A percentile compares a stretch with the other conserved stretches of the same genome.
Conservation (phyloP, 2,329 filamentous ascomycete genomes). For the Alternaria longipes region DNA sequence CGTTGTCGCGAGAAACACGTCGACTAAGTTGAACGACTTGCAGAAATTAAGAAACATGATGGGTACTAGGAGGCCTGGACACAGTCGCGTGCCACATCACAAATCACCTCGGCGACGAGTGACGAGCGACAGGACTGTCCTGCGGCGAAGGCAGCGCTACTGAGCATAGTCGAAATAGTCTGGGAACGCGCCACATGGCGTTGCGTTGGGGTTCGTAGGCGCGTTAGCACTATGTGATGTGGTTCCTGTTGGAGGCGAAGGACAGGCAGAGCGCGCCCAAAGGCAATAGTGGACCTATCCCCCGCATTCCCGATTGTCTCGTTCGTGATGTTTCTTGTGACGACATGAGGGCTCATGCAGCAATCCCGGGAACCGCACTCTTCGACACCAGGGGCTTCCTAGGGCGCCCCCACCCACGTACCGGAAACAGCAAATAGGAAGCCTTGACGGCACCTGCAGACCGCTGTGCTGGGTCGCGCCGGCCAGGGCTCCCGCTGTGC, state of each 20-base stretch:
- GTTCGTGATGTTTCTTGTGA: conserved; percentile 20
- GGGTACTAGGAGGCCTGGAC: not conserved
- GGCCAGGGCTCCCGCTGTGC: conserved; percentile 19
- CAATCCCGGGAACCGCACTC: conserved; percentile 14
- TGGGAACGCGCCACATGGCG: conserved; percentile 3
- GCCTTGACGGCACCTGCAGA: conserved; percentile 7
- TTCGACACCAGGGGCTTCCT: not conserved
- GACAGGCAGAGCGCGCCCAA: not conserved
- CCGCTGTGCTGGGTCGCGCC: conserved; percentile 27
- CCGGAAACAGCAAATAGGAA: conserved; percentile 21
- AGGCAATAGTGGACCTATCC: not conserved
- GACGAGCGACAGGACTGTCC: not conserved
- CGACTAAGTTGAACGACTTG: not conserved
- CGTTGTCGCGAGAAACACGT: not conserved
- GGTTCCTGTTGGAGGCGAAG: not conserved
- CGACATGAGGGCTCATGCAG: conserved; percentile 23
- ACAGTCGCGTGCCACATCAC: conserved; percentile 3
- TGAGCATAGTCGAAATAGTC: not conserved
- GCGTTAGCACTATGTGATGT: not conserved
- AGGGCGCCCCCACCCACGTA: not conserved
- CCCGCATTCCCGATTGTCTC: conserved; percentile 5
- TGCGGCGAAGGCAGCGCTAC: conserved; percentile 3
- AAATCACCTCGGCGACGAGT: conserved; percentile 6
- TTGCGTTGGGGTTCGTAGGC: not conserved
- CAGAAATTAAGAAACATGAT: not conserved